A percentile compares a stretch with the other conserved stretches of the same genome.
Evolutionary conservation across 2,329 filamentous ascomycete genomes (phyloP).

Genomic region (Ceratocystis eucalypticola): DNA sequence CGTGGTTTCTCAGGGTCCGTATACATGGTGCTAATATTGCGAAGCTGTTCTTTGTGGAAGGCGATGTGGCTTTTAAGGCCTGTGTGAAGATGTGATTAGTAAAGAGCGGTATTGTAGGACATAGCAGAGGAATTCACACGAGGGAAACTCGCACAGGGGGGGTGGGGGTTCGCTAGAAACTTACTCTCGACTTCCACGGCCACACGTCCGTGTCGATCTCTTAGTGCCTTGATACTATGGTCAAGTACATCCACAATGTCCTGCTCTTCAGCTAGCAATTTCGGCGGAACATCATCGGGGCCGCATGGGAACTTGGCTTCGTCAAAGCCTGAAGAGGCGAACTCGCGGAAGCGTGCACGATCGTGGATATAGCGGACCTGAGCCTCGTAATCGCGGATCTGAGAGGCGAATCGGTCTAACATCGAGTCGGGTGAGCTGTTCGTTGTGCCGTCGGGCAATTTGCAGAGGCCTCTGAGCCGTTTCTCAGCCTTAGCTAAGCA

Average conservation of each 20-base stretch:
- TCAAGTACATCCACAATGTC: slow-evolving; percentile 23
- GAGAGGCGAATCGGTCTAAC: not conserved
- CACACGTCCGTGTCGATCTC: slow-evolving; percentile 19
- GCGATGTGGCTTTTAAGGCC: slow-evolving; percentile 14
- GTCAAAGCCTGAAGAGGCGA: slow-evolving; percentile 29
- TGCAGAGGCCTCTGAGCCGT: not conserved
- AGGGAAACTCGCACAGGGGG: not conserved
- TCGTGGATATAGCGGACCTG: slow-evolving; percentile 27
- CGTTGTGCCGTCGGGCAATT: not conserved
- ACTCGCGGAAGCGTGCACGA: slow-evolving; percentile 27
- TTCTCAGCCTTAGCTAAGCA: slow-evolving; percentile 9
- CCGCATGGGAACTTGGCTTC: slow-evolving; percentile 28
- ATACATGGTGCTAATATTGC: slow-evolving; percentile 30
- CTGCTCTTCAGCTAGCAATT: slow-evolving; percentile 27
- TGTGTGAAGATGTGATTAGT: not conserved
- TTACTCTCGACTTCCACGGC: slow-evolving; percentile 9
- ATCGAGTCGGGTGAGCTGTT: not conserved
- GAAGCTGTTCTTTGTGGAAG: slow-evolving; percentile 24
- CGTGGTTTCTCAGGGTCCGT: slow-evolving; percentile 30
- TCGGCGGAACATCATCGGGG: slow-evolving; percentile 29
- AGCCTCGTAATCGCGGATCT: slow-evolving; percentile 20
- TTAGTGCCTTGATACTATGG: slow-evolving; percentile 25
- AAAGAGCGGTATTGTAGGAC: no score
- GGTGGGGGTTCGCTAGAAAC: not conserved
- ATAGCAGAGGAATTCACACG: no score